Evolutionary conservation across 192 early-diverging fungal genomes (phyloP), one percentile per base, ranked within the genome.

Genomic region (Coemansia sp.): DNA sequence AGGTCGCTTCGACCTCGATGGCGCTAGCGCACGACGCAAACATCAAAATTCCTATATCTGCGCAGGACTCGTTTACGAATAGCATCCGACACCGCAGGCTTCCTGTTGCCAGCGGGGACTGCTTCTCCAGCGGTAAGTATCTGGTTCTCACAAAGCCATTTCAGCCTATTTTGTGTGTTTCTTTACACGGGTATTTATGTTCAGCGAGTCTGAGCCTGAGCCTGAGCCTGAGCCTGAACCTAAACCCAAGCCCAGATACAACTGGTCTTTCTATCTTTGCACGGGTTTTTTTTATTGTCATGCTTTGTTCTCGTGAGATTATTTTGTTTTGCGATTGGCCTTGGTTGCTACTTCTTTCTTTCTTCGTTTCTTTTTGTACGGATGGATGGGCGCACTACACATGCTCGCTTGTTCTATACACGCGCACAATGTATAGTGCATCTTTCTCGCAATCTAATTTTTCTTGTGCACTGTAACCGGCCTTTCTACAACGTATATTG

Each of bases 31-130:
- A 81, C 29, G 56, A 64, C 14, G 79, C 79, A 48, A 81, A 73
- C 48, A 76, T 81, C 52, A 81, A 81, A 30, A 68, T 81, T 10
- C 79, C 79, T 18, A 63, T 72, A 20, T 81, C 73, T 18, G 79
- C 79, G n/a, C 73, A 70, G 70, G 79, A 81, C 48, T 36, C 73
- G 54, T 76, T 81, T 28, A 70, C 79, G 8, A 70, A 76, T 18
- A 52, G 50, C 55, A 59, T 69, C 18, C 48, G 73, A 22, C 61
- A 45, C 45, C 73, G 79, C 10, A 52, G 57, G 33, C 57, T 36
- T 16, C 63, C 79, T 8, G 49, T 70, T 17, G 67, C 64, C 16
- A 58, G 38, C 51, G 38, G 59, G 1, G 62, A 72, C 56, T 73
- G 70, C 56, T 40, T 81, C 16, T 76, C 79, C 7, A 29, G 60